Evolutionary conservation across 116 monocot genomes (phyloP).

Genomic region (Posidonia oceanica): DNA sequence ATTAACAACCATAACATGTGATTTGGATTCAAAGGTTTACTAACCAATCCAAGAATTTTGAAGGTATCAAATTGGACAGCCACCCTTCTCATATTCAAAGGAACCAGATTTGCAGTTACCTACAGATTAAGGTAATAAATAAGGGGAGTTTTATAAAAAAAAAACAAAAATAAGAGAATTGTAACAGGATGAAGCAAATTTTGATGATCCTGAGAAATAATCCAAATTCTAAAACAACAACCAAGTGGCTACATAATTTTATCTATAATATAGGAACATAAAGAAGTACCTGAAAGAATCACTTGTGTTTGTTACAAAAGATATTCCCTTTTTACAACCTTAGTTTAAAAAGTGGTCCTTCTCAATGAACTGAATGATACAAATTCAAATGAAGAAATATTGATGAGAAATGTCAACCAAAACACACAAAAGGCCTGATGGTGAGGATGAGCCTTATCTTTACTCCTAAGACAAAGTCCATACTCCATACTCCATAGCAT

Average conservation of each 20-base stretch:
- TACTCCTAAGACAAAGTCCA: no score
- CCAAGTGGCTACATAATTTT: not conserved
- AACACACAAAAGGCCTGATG: no score
- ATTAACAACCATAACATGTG: not conserved
- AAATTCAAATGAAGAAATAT: no score
- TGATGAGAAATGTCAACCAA: no score
- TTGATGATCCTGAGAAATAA: not conserved
- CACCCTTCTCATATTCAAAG: constrained; percentile 57
- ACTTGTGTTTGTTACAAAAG: no score
- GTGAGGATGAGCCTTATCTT: no score
- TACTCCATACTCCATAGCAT: no score
- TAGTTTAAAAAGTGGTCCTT: no score
- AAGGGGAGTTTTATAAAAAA: not conserved
- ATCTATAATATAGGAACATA: not conserved
- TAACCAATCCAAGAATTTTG: constrained; percentile 85
- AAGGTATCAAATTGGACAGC: constrained; percentile 81
- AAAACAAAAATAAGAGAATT: not conserved
- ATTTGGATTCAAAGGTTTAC: constrained; percentile 2
- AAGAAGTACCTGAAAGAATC: not conserved
- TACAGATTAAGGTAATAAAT: constrained; percentile 22
- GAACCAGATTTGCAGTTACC: constrained; percentile 73
- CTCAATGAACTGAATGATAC: no score
- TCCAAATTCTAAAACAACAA: no score
- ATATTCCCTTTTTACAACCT: no score
- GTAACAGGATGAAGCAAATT: not conserved